Evolutionary conservation across 768 basidiomycete genomes (phyloP).

Genomic region (Hericium erinaceus): DNA sequence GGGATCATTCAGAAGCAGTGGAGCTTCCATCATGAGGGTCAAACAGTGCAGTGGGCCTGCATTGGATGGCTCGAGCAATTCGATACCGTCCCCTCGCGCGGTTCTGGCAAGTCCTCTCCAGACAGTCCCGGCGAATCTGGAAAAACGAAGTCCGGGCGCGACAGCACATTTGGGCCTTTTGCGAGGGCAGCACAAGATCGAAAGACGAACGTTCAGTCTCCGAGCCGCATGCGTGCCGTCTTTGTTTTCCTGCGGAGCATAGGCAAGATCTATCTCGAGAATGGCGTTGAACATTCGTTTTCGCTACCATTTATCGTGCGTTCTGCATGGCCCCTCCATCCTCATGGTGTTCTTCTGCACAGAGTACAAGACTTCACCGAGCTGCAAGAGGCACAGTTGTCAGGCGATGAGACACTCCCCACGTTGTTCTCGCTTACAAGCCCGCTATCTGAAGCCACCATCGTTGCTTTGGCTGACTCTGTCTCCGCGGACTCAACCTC

Average conservation of each 20-base stretch:
- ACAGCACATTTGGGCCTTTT: slow-evolving; percentile 34
- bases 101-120: slow-evolving; percentile 11
- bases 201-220: slow-evolving; percentile 31
- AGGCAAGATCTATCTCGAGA: slow-evolving; percentile 60
- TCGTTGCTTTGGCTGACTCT: slow-evolving; percentile 57
- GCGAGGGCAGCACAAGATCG: slow-evolving; percentile 18
- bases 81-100: slow-evolving; percentile 20
- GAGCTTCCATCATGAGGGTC: slow-evolving; percentile 62
- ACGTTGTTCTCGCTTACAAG: slow-evolving; percentile 74
- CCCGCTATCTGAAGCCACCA: slow-evolving; percentile 65
- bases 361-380: slow-evolving; percentile 61
- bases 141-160: slow-evolving; percentile 16
- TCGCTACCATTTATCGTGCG: slow-evolving; percentile 74
- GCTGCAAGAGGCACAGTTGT: slow-evolving; percentile 52
- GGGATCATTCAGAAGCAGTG: slow-evolving; percentile 65
- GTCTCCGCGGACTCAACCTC: slow-evolving; percentile 40
- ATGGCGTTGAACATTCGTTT: slow-evolving; percentile 69
- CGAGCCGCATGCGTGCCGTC: slow-evolving; percentile 44
- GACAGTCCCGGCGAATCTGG: slow-evolving; percentile 17
- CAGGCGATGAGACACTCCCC: slow-evolving; percentile 62
- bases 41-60: slow-evolving; percentile 73
- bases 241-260: slow-evolving; percentile 75
- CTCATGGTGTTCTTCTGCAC: slow-evolving; percentile 75
- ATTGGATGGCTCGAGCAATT: slow-evolving; percentile 62
- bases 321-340: slow-evolving; percentile 68